Conservation (phyloP, 352 stramenopile genomes). For the Blastocystis sp. region DNA sequence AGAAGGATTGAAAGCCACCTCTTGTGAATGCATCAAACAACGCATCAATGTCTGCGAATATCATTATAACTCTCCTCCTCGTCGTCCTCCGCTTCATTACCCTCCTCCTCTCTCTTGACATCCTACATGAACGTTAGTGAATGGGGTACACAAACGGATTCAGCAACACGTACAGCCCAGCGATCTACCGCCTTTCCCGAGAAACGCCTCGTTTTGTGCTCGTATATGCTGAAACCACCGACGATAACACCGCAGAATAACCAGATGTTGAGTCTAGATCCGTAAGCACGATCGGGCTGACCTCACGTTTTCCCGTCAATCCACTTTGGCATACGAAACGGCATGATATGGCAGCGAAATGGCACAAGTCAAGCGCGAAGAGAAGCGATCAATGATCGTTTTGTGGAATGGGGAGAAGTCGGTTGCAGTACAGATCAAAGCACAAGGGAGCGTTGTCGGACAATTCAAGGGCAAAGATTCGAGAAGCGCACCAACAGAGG, state of each 20-base stretch:
- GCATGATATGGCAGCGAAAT: background rate
- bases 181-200: constrained; percentile 1
- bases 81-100: background rate
- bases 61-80: constrained; percentile 29
- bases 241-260: constrained; percentile 50
- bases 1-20: background rate
- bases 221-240: constrained; percentile 40
- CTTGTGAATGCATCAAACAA: background rate
- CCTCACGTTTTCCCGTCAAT: constrained; percentile 28
- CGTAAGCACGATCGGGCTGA: background rate
- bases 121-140: background rate
- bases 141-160: background rate
- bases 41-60: background rate
- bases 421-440: constrained; percentile 44
- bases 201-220: background rate
- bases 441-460: constrained; percentile 52
- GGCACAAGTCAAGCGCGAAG: background rate
- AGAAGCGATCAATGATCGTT: background rate
- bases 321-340: constrained; percentile 21
- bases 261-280: constrained; percentile 50
- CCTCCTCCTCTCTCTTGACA: background rate
- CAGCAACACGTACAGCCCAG: constrained; percentile 2
- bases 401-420: constrained; percentile 31
- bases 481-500: constrained; percentile 15
- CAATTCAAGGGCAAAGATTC: constrained; percentile 57